phyloP scores from a whole-genome alignment of 140 eudicot species.

The Anethum foeniculum region DNA sequence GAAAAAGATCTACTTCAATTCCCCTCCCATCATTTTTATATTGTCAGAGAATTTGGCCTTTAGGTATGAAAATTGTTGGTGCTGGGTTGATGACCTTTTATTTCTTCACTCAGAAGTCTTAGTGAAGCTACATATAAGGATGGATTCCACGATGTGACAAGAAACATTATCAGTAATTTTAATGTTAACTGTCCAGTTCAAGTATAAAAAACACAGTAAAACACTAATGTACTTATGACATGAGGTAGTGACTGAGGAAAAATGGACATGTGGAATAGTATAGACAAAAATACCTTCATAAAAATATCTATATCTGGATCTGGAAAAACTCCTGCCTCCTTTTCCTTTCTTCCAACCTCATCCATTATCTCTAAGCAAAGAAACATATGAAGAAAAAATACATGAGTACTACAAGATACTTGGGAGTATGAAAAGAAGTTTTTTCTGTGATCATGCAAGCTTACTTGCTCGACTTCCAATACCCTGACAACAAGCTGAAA shows the following conservation, averaged over 20 bases:
- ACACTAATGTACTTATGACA: neutral
- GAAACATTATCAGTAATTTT: too few species aligned
- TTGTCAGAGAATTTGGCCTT: neutral
- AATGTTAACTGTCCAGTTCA: neutral
- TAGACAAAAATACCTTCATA: constrained; percentile 51
- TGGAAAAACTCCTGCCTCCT: constrained; percentile 54
- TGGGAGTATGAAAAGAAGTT: neutral
- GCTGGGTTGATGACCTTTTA: neutral
- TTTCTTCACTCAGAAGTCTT: neutral
- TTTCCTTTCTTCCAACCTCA: constrained; percentile 60
- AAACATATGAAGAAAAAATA: neutral
- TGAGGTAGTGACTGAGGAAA: neutral
- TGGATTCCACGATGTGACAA: neutral
- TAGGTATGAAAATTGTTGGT: neutral
- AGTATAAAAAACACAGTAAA: neutral
- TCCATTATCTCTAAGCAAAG: constrained; percentile 29
- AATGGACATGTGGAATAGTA: neutral
- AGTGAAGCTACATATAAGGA: neutral
- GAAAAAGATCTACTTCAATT: neutral
- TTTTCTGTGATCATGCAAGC: neutral
- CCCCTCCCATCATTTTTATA: neutral
- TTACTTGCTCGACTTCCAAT: constrained; percentile 67
- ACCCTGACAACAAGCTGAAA: constrained; percentile 72
- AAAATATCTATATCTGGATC: constrained; percentile 60
- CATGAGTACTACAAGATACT: neutral